Evolutionary conservation across 2,329 filamentous ascomycete genomes (phyloP).

Genomic region (Neoscytalidium dimidiatum): DNA sequence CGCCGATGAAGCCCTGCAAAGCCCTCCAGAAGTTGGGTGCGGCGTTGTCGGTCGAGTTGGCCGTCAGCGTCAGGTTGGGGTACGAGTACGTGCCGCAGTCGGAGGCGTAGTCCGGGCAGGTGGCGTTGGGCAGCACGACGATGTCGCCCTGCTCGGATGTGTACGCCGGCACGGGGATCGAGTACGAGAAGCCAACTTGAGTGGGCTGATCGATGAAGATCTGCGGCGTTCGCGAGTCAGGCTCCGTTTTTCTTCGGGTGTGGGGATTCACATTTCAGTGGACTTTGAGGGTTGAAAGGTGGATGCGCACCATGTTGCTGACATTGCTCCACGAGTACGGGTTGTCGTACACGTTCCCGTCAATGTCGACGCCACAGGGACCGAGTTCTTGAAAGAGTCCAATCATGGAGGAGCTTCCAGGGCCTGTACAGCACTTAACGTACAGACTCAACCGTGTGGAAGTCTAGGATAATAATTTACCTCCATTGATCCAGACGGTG

Average conservation of each 20-base stretch:
- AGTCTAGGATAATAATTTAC: not conserved
- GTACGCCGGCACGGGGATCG: slow-evolving; percentile 45
- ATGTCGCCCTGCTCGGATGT: slow-evolving; percentile 37
- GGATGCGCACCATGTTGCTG: slow-evolving; percentile 55
- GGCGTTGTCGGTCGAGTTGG: slow-evolving; percentile 54
- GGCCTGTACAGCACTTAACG: slow-evolving; percentile 43
- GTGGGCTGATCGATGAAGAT: slow-evolving; percentile 71
- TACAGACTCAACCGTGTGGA: not conserved
- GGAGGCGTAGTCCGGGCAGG: slow-evolving; percentile 54
- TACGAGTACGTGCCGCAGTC: slow-evolving; percentile 60
- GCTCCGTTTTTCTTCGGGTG: too few species aligned
- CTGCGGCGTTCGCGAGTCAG: slow-evolving; percentile 16
- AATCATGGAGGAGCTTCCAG: slow-evolving; percentile 60
- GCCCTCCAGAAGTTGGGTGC: slow-evolving; percentile 64
- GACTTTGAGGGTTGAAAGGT: too few species aligned
- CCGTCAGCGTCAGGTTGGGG: slow-evolving; percentile 52
- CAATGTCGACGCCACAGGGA: slow-evolving; percentile 54
- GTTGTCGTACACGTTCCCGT: slow-evolving; percentile 56
- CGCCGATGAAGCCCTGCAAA: slow-evolving; percentile 64
- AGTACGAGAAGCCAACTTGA: slow-evolving; percentile 61
- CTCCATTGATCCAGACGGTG: slow-evolving; percentile 58
- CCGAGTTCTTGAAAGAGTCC: slow-evolving; percentile 56
- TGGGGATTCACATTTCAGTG: too few species aligned
- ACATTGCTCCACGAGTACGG: slow-evolving; percentile 65
- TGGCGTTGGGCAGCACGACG: slow-evolving; percentile 48